These are phyloP conservation scores for Mycena floridula DNA, from an alignment of 768 basidiomycete species.

Conservation along the genomic window DNA sequence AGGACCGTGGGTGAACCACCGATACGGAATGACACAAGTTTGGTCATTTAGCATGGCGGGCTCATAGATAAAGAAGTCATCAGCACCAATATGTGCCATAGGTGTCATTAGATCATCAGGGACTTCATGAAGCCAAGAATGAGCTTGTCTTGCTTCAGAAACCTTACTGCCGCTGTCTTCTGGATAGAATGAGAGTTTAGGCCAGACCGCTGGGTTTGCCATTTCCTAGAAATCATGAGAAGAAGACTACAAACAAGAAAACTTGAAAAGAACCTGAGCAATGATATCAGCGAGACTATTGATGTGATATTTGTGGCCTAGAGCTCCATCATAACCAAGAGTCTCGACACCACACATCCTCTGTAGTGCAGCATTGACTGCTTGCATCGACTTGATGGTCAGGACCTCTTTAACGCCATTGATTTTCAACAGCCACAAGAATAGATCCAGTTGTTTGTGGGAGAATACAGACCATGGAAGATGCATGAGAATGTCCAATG, in stretches of 20 bases:
- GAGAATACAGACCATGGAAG: conserved; percentile 25
- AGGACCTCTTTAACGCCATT: conserved; percentile 17
- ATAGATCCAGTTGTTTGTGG: conserved; percentile 19
- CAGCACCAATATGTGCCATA: conserved; percentile 15
- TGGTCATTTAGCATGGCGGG: conserved; percentile 15
- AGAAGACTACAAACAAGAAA: background rate
- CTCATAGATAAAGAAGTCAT: conserved; percentile 23
- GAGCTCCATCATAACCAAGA: conserved; percentile 1
- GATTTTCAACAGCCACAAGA: conserved; percentile 19
- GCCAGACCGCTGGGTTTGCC: conserved; percentile 26
- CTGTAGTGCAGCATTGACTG: conserved; percentile 10
- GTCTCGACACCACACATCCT: conserved; percentile 10
- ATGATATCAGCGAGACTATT: conserved; percentile 25
- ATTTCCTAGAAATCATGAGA: conserved; percentile 24
- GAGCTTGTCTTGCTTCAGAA: conserved; percentile 16
- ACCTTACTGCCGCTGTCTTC: conserved; percentile 21
- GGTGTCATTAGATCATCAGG: conserved; percentile 15
- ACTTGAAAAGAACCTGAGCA: conserved; percentile 11
- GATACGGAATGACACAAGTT: conserved; percentile 12
- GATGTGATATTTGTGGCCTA: conserved; percentile 24
- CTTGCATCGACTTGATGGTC: conserved; percentile 2
- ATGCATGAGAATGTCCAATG: conserved; percentile 24
- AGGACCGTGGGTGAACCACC: conserved; percentile 15
- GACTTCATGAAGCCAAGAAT: conserved; percentile 22
- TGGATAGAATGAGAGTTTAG: conserved; percentile 23